Evolutionary conservation across 495 filamentous ascomycete genomes (phyloP), one percentile per base, ranked within the genome.

Genomic region (Parathielavia hyrcaniae): DNA sequence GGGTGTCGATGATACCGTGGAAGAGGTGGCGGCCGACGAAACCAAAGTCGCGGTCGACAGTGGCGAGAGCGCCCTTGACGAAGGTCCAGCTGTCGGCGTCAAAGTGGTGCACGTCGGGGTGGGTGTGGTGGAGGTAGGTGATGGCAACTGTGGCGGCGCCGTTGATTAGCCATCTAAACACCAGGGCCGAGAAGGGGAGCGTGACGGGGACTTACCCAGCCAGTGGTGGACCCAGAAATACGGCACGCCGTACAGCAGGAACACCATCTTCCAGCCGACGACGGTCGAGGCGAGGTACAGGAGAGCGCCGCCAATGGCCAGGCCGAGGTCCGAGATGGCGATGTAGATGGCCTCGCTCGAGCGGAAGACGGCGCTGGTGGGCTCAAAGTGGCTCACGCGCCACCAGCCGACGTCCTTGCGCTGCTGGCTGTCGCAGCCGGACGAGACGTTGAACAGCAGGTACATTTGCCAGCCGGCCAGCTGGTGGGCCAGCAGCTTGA

Each of bases 201-300:
- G 13, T 38, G 19, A 17, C 16, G 40, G 14, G 43, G 20, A 76
- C 83, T 72, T 82, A 86, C 84, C 84, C 47, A 90, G 79, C 86
- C 93, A 98, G 83, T 97, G 91, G 78, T 98, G 93, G 32, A 97
- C 93, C 92, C 92, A 97, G 56, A 97, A 77, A 72, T 97, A 98
- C 9, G 95, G 92, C 57, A 91, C 68, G 64, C 86, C 81, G 69
- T 97, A 98, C 90, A 93, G 89, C 39, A 97, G 83, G 26, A 86
- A 74, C 57, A 97, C 74, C 70, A 91, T 96, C 64, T 79, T 68
- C 82, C 85, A 95, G 66, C 93, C 92, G 62, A 84, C 92, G 48
- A 73, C 87, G 67, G 81, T 78, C 55, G 86, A 71, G 53, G 81
- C 75, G 61, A 82, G 81, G 57, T 87, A 75, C 26, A 82, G 70